Base-by-base conservation (phyloP, 192 early-diverging fungal species). In the Coemansia sp. region DNA sequence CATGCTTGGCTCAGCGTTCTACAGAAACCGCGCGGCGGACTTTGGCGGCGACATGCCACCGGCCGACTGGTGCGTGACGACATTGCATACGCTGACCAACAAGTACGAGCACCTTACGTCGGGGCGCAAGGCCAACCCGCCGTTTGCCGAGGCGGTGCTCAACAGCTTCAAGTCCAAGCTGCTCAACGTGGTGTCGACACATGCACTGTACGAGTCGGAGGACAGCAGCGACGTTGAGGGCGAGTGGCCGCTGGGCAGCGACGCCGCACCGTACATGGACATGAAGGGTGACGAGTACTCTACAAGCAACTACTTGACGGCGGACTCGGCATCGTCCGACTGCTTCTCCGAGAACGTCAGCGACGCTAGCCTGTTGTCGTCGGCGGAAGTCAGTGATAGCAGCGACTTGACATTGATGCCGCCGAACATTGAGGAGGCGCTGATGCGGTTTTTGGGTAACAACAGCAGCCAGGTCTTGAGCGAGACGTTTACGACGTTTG, bases 101-200 rank as follows among this genome's bases (percentile, higher is more conserved):
- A 81, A 81, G 78, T 81, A 81, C 53, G 78, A 81, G 69, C 78
- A 75, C 23, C 73, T 81, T 48, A 52, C 78, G 28, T 71, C 75
- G 48, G 71, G 59, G 54, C 73, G 78, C 69, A 81, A 81, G 64
- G 74, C 75, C 56, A 75, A 81, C 61, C 78, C 73, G 37, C 66
- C 73, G 17, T 73, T 72, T 67, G 78, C 78, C 44, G 78, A 81
- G 57, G 78, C 78, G 17, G 74, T 81, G 14, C 66, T 81, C 20
- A 81, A 81, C 74, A 81, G 69, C 78, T 81, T 81, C 69, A 81
- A 81, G 74, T 69, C 69, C 59, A 81, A 81, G 64, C 78, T 81
- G 20, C 62, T 76, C 60, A 76, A 75, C 55, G 22, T 69, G 4
- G 65, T 76, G 15, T 69, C 69, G 31, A 46, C 65, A 20, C 73